A percentile compares a stretch with the other conserved stretches of the same genome.
These are phyloP conservation scores for Lunasporangiospora selenospora DNA, from an alignment of 192 early-diverging fungal species.

Conservation along the genomic window DNA sequence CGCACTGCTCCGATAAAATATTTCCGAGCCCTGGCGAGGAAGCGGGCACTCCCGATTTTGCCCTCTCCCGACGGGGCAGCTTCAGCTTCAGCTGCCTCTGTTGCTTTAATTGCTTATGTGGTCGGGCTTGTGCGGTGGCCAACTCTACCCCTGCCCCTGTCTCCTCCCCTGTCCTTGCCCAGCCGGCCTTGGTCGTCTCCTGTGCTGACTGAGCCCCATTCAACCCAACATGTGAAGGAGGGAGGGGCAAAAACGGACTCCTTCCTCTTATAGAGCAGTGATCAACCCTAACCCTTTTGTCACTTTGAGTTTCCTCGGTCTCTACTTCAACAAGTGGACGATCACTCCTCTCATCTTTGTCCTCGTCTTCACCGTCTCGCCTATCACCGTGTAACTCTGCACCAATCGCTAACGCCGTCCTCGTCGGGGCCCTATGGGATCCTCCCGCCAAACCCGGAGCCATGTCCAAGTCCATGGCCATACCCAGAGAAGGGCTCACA, in stretches of 20 bases:
- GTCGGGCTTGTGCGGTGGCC: neutral
- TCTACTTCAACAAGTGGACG: neutral
- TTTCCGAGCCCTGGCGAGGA: conserved; percentile 22
- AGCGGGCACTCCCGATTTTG: too few species aligned
- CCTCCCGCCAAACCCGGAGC: too few species aligned
- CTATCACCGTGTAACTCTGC: too few species aligned
- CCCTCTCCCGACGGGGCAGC: neutral
- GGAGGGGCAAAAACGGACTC: neutral
- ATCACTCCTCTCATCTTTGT: neutral
- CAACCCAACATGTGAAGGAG: neutral
- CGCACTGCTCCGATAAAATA: conserved; percentile 5
- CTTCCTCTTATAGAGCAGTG: neutral
- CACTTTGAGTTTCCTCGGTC: neutral
- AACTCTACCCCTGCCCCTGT: neutral
- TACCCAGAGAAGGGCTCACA: too few species aligned
- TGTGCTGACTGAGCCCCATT: neutral
- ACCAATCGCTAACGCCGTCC: too few species aligned
- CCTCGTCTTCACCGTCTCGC: neutral
- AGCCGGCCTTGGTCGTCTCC: too few species aligned
- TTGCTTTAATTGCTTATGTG: neutral
- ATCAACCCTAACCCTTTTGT: neutral
- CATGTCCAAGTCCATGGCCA: too few species aligned
- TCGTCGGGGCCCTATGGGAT: too few species aligned
- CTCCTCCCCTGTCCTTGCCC: too few species aligned
- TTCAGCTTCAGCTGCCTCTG: neutral